These are phyloP conservation scores for Beauveria sp. DNA, from an alignment of 2,329 filamentous ascomycete species.

Conservation along the genomic window DNA sequence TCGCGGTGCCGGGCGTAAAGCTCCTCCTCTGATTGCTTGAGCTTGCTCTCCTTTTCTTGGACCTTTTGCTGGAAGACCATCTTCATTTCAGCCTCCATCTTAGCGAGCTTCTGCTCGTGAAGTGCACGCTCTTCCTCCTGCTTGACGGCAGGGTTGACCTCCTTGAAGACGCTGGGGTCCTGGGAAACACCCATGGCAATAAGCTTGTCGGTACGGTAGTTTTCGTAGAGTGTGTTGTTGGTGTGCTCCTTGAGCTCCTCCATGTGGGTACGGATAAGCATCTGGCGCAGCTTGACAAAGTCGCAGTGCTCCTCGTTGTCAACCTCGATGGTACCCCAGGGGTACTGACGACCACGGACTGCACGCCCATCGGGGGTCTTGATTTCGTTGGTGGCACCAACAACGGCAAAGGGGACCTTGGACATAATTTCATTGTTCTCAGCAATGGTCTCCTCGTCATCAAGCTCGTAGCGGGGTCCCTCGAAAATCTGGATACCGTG, in stretches of 20 bases:
- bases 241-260: slow-evolving; percentile 99
- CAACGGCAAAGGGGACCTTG: slow-evolving; percentile 97
- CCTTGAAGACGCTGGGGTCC: slow-evolving; percentile 99
- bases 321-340: slow-evolving; percentile 97
- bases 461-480: slow-evolving; percentile 94
- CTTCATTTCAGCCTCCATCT: slow-evolving; percentile 99
- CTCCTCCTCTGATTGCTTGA: slow-evolving; percentile 99
- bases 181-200: slow-evolving; percentile 97
- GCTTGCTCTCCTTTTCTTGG: slow-evolving; percentile 97
- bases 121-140: slow-evolving; percentile 97
- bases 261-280: slow-evolving; percentile 99
- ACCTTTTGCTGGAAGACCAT: slow-evolving; percentile 99
- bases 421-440: slow-evolving; percentile 99
- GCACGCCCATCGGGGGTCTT: slow-evolving; percentile 85
- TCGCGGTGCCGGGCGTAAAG: slow-evolving; percentile 95
- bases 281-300: slow-evolving; percentile 98
- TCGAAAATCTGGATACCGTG: slow-evolving; percentile 99
- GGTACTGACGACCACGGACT: slow-evolving; percentile 91
- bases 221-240: slow-evolving; percentile 98
- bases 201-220: slow-evolving; percentile 99
- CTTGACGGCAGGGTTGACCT: slow-evolving; percentile 99
- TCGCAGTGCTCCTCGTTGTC: slow-evolving; percentile 99
- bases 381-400: slow-evolving; percentile 94
- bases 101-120: slow-evolving; percentile 98
- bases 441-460: slow-evolving; percentile 98